Conservation (phyloP, 495 filamentous ascomycete species). For the Parathielavia hyrcaniae region DNA sequence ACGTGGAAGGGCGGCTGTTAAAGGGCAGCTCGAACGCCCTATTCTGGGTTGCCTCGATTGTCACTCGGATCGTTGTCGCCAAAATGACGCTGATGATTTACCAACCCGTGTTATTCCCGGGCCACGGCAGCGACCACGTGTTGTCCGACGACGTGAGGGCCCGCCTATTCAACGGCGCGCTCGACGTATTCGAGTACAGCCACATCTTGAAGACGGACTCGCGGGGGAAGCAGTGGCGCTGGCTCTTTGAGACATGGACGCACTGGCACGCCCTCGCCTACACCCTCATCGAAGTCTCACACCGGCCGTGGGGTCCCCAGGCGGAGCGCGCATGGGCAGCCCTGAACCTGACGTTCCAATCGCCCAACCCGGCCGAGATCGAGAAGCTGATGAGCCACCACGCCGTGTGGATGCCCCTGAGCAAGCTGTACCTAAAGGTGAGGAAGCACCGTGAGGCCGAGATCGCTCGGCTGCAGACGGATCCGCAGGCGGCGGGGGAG, state of each 20-base stretch:
- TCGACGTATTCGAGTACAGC: slow-evolving; percentile 73
- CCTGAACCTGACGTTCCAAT: slow-evolving; percentile 55
- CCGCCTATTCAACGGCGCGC: slow-evolving; percentile 64
- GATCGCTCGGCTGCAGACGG: slow-evolving; percentile 35
- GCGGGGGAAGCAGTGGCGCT: slow-evolving; percentile 61
- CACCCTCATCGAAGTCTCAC: slow-evolving; percentile 68
- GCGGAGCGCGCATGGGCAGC: slow-evolving; percentile 80
- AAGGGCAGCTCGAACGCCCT: slow-evolving; percentile 55
- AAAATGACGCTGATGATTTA: slow-evolving; percentile 52
- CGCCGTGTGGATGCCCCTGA: slow-evolving; percentile 68
- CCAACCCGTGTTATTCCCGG: slow-evolving; percentile 45
- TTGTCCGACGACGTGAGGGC: slow-evolving; percentile 57
- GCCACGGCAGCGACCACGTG: slow-evolving; percentile 32
- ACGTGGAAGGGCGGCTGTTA: slow-evolving; percentile 62
- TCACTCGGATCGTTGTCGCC: slow-evolving; percentile 60
- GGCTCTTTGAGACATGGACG: slow-evolving; percentile 75
- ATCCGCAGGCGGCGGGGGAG: slow-evolving; percentile 38
- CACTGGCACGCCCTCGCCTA: slow-evolving; percentile 80
- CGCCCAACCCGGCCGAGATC: slow-evolving; percentile 47
- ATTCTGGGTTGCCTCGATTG: slow-evolving; percentile 63
- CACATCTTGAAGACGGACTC: slow-evolving; percentile 55
- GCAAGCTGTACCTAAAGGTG: slow-evolving; percentile 65
- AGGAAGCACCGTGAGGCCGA: slow-evolving; percentile 48
- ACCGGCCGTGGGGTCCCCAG: slow-evolving; percentile 56
- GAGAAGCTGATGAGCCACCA: slow-evolving; percentile 45